Evolutionary conservation across 108 stramenopile species (phyloP), one percentile per base, ranked within the genome.

Genomic region (Cyclotella distinguenda): DNA sequence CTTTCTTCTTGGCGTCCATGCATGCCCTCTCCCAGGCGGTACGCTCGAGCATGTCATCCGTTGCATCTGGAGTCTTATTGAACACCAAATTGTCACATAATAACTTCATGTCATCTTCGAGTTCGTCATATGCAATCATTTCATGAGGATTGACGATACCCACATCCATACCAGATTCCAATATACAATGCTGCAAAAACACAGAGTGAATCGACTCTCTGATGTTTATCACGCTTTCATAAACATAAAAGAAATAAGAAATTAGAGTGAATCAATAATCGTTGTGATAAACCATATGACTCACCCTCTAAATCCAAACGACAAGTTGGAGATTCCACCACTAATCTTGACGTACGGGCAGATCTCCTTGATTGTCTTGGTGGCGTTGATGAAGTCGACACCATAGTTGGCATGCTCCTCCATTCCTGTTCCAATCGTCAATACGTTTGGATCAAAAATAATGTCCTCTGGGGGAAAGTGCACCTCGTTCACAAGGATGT

Each of bases 401-500:
- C 88, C 98, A 75, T 99, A 99, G 80, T 96, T 89, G 59, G 95
- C 86, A 60, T 94, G 93, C 89, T 98, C 97, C 68, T 99, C 98
- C 82, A 98, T 95, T 15, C 98, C 98, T 18, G 98, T 98, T 66
- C 95, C 97, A 71, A 97, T 95, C 6, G 98, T 99, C 74, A 99
- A 81, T 48, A 99, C 96, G 68, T 99, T 99, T 7, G 98, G 98
- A 77, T 99, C 98, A 75, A 99, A 99, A 63, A 99, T 82, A 51
- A 99, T 98, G 61, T 99, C 98, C 78, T 99, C 97, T n/a, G 98
- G 97, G 26, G 97, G 97, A 82, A 98, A 98, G 3, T 84, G 70
- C 12, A 96, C 91, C 72, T 95, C 89, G 64, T 96, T 86, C 77
- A 97, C 96, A 48, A 99, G 82, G 48, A 99, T 95, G 63, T 98